Evolutionary conservation across 768 basidiomycete species (phyloP).

Genomic region (Xerocomellus intermedius): DNA sequence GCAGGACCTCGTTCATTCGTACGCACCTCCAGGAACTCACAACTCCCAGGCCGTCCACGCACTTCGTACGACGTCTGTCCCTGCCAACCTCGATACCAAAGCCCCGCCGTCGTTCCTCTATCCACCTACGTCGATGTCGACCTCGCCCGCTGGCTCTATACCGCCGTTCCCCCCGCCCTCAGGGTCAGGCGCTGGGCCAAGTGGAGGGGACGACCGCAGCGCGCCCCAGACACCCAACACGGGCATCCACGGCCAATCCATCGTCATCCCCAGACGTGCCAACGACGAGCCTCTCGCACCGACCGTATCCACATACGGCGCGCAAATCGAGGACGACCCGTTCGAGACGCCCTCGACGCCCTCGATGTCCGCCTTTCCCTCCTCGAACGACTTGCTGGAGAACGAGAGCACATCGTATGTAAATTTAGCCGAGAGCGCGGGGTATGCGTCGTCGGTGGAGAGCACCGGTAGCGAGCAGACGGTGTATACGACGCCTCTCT

Average conservation of each 20-base stretch:
- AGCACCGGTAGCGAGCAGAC: slow-evolving; percentile 19
- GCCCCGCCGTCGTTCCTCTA: slow-evolving; percentile 24
- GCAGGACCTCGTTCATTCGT: slow-evolving; percentile 73
- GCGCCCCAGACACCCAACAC: slow-evolving; percentile 22
- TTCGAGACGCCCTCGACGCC: slow-evolving; percentile 32
- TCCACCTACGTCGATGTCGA: slow-evolving; percentile 15
- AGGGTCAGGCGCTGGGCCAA: background rate
- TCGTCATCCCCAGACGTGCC: slow-evolving; percentile 23
- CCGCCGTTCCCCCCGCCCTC: slow-evolving; percentile 16
- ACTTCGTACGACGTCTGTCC: slow-evolving; percentile 20
- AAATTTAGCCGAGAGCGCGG: background rate
- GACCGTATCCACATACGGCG: slow-evolving; percentile 13
- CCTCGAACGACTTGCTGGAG: slow-evolving; percentile 18
- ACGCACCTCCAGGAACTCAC: slow-evolving; percentile 56
- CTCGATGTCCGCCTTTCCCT: slow-evolving; percentile 25
- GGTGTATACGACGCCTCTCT: slow-evolving; percentile 13
- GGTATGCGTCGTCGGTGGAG: slow-evolving; percentile 5
- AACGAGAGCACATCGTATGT: background rate
- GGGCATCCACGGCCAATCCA: slow-evolving; percentile 17
- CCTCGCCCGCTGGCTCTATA: slow-evolving; percentile 3
- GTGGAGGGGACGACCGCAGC: slow-evolving; percentile 1
- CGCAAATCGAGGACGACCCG: slow-evolving; percentile 18
- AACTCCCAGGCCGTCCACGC: slow-evolving; percentile 42
- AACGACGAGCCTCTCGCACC: slow-evolving; percentile 34
- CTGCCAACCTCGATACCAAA: slow-evolving; percentile 12